These are phyloP conservation scores for Fulvia fulva DNA, from an alignment of 2,329 filamentous ascomycete genomes.

Conservation along the genomic window DNA sequence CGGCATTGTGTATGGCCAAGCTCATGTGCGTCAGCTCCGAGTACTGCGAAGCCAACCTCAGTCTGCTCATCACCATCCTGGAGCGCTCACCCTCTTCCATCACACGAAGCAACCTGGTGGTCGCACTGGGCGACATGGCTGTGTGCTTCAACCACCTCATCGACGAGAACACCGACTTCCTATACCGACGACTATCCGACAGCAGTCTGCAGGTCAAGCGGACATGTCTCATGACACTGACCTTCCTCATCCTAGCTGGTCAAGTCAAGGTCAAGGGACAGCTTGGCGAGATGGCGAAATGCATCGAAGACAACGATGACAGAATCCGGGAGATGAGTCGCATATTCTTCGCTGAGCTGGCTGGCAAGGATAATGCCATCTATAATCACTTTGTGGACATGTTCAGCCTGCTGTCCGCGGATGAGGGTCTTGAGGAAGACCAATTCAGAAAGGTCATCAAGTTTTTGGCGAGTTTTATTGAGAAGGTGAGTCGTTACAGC, in stretches of 20 bases:
- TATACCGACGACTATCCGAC: conserved; percentile 91
- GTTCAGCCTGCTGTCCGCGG: conserved; percentile 88
- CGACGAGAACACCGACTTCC: conserved; percentile 97
- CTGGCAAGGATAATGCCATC: conserved; percentile 96
- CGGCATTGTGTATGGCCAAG: conserved; percentile 91
- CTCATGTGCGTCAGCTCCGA: conserved; percentile 97
- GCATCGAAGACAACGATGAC: conserved; percentile 92
- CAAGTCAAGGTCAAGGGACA: conserved; percentile 99
- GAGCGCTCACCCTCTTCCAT: conserved; percentile 90
- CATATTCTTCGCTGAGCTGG: conserved; percentile 98
- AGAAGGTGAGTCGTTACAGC: conserved; percentile 65
- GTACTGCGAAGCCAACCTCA: conserved; percentile 90
- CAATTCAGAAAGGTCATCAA: conserved; percentile 81
- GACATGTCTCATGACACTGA: conserved; percentile 96
- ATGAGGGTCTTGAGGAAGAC: conserved; percentile 76
- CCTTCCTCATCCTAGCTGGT: conserved; percentile 92
- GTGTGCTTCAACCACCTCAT: conserved; percentile 99
- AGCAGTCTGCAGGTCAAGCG: conserved; percentile 85
- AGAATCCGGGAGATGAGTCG: conserved; percentile 86
- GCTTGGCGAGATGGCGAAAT: conserved; percentile 98
- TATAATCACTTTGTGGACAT: conserved; percentile 99
- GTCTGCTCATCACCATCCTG: conserved; percentile 94
- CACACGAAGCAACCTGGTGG: conserved; percentile 91
- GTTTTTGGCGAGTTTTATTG: conserved; percentile 92
- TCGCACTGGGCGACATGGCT: conserved; percentile 96